phyloP scores from a whole-genome alignment of 1,284 basidiomycete genomes.

The Ceratobasidium papillatum region DNA sequence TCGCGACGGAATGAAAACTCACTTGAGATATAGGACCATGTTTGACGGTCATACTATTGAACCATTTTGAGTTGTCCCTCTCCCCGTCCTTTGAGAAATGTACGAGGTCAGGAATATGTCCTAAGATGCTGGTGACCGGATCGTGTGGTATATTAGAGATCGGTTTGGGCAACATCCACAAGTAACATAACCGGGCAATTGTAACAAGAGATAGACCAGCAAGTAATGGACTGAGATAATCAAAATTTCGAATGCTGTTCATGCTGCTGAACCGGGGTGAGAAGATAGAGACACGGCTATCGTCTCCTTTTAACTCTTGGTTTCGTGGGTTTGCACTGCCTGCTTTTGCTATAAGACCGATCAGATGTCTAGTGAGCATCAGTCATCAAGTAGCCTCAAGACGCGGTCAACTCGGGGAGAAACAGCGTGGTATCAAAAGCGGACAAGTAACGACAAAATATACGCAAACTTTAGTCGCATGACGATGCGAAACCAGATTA shows the following conservation, averaged over 20 bases:
- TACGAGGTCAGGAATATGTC: constrained; percentile 18
- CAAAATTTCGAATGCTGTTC: neutral
- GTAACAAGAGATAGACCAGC: constrained; percentile 1
- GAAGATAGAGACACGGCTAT: neutral
- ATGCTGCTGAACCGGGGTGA: neutral
- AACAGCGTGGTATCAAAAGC: constrained; percentile 12
- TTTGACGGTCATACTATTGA: neutral
- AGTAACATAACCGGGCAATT: neutral
- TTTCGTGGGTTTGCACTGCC: constrained; percentile 34
- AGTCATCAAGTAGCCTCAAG: neutral
- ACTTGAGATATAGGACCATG: constrained; percentile 26
- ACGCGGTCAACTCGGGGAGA: constrained; percentile 21
- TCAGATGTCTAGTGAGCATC: no score
- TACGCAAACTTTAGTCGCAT: no score
- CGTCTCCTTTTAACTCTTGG: neutral
- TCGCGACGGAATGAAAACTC: neutral
- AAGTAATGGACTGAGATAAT: neutral
- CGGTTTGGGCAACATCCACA: constrained; percentile 26
- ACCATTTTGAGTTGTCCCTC: neutral
- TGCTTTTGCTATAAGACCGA: constrained; percentile 34
- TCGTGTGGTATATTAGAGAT: constrained; percentile 18
- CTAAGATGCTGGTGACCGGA: constrained; percentile 14
- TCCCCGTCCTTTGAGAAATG: neutral
- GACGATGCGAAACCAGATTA: no score
- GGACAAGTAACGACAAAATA: no score